Evolutionary conservation across 768 basidiomycete genomes (phyloP).

Genomic region (Pluteus cervinus): DNA sequence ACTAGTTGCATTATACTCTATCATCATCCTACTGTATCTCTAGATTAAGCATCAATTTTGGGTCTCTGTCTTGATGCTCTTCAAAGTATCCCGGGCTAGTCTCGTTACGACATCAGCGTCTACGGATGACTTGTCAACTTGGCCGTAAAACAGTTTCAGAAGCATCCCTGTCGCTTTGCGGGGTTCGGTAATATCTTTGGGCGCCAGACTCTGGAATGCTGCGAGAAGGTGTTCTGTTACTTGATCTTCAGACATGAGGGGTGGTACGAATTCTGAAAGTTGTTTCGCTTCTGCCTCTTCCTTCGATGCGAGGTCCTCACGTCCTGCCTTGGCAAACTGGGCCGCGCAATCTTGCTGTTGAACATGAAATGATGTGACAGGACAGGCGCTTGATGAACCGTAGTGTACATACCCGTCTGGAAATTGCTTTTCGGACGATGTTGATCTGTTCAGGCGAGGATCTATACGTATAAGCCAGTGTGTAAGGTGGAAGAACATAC

Average conservation of each 20-base stretch:
- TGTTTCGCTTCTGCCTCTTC: slow-evolving; percentile 53
- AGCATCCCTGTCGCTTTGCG: slow-evolving; percentile 40
- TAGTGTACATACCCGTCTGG: slow-evolving; percentile 51
- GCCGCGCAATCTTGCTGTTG: slow-evolving; percentile 52
- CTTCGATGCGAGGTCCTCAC: slow-evolving; percentile 59
- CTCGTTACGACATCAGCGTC: slow-evolving; percentile 51
- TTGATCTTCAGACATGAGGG: slow-evolving; percentile 47
- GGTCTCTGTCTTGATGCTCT: not conserved
- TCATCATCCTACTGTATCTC: too few relatives aligned
- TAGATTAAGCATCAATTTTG: slow-evolving; percentile 6
- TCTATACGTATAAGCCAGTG: not conserved
- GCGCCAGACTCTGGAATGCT: slow-evolving; percentile 27
- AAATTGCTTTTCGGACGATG: slow-evolving; percentile 52
- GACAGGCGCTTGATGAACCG: not conserved
- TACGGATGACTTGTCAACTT: slow-evolving; percentile 54
- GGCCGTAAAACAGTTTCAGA: slow-evolving; percentile 58
- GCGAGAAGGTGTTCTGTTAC: slow-evolving; percentile 46
- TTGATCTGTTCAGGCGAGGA: slow-evolving; percentile 17
- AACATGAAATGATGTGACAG: not conserved
- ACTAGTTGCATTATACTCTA: too few relatives aligned
- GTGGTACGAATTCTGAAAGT: slow-evolving; percentile 52
- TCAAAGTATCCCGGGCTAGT: slow-evolving; percentile 32
- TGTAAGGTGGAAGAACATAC: slow-evolving; percentile 16
- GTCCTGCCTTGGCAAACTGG: slow-evolving; percentile 50
- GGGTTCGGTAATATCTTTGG: slow-evolving; percentile 16